Base-by-base conservation (phyloP, 2,329 filamentous ascomycete genomes). In the Ophiosphaerella herpotricha region DNA sequence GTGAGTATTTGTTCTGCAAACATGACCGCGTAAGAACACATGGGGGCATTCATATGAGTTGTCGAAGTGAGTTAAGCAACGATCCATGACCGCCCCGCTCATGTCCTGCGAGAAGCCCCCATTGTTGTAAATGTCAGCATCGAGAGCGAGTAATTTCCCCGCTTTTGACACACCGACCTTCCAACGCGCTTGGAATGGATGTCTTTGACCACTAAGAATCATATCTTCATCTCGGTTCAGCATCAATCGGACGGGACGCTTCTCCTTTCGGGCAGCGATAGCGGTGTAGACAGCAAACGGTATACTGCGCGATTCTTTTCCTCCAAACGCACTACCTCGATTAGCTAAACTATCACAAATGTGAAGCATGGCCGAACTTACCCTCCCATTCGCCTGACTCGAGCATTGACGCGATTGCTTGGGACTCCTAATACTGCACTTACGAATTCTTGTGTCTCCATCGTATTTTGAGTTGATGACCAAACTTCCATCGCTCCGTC, bases 171-270 rank as follows among this genome's bases (percentile, higher is more conserved):
- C 89, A 23, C 88, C 93, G 18, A 97, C 85, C 76, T 95, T 97
- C 90, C 94, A 97, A 48, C 83, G 80, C 14, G 85, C 88, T 7
- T 96, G 78, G 80, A 97, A 96, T 0, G 93, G 93, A 74, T 97
- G 94, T 14, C 93, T 82, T 71, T 97, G 93, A 1, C 93, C 93
- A 34, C 89, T 92, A 3, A 89, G 90, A 24, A 91, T 75, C 81
- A 97, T 97, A 71, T 97, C 93, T 70, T 97, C 94, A 65, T 97
- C 93, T 39, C 93, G 86, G 39, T 94, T 96, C 37, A 97, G 81
- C 93, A 97, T 97, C 65, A 90, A 92, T 13, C 94, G 84, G 8
- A 97, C 90, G 0, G 93, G 91, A 13, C 88, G 81, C 55, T 85
- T 86, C 2, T 85, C 85, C 75, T 96, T 97, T 66, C 90, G 86